Percentiles rank a stretch among this genome's conserved stretches.
phyloP scores from a whole-genome alignment of 2,329 filamentous ascomycete species.

The Fusarium ambrosium region DNA sequence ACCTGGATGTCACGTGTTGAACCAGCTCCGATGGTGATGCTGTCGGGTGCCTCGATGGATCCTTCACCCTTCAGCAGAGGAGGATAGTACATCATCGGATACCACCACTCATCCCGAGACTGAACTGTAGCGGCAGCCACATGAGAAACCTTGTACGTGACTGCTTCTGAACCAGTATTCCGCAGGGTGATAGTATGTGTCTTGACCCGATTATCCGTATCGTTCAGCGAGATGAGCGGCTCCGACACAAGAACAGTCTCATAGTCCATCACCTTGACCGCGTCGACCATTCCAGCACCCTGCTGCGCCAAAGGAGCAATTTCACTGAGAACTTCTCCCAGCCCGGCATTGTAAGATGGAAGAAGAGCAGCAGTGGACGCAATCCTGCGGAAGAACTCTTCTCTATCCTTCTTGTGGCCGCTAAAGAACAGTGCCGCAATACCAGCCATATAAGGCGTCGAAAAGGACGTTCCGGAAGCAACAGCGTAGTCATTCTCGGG shows the following conservation, averaged over 20 bases:
- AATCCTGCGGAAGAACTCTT: neutral
- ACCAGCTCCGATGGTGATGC: neutral
- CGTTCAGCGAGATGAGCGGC: neutral
- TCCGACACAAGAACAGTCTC: neutral
- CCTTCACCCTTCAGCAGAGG: constrained; percentile 9
- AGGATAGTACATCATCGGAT: constrained; percentile 29
- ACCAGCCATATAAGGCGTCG: constrained; percentile 39
- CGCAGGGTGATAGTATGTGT: neutral
- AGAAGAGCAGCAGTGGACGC: neutral
- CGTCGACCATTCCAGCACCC: neutral
- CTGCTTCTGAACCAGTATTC: neutral
- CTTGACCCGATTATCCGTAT: neutral
- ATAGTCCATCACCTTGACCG: neutral
- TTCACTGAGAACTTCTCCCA: neutral
- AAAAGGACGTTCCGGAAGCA: constrained; percentile 38
- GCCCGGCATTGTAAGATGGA: neutral
- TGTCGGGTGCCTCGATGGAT: neutral
- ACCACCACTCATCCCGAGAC: constrained; percentile 19
- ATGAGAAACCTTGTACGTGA: constrained; percentile 16
- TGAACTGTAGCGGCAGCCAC: constrained; percentile 19
- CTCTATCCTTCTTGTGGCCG: neutral
- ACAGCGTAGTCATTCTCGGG: constrained; percentile 29
- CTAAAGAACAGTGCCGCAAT: constrained; percentile 40
- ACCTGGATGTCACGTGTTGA: neutral
- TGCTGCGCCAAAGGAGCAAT: neutral